Percentiles rank a stretch among this genome's conserved stretches.
Conservation (phyloP, 352 stramenopile genomes). For the Pythium biforme region DNA sequence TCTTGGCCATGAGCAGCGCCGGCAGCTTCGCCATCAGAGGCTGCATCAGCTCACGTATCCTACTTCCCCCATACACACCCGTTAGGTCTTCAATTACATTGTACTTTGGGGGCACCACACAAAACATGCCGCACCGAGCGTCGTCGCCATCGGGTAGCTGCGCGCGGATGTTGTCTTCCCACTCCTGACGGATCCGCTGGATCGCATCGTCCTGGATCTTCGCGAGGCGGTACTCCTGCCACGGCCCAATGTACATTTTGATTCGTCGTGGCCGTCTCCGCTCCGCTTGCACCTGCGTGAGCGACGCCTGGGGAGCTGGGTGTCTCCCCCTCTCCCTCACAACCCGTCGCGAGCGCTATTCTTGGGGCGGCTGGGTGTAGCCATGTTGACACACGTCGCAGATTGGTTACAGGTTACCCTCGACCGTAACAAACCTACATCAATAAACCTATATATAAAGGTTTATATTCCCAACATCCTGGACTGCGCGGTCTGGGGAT, state of each 20-base stretch:
- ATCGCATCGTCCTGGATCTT: constrained; percentile 83
- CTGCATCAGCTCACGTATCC: constrained; percentile 79
- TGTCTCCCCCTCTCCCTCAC: not conserved
- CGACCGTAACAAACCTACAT: not conserved
- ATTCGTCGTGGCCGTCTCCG: too few relatives aligned
- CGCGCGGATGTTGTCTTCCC: constrained; percentile 53
- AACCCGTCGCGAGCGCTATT: not conserved
- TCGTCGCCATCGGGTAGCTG: constrained; percentile 53
- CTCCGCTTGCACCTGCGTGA: too few relatives aligned
- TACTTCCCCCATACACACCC: constrained; percentile 3
- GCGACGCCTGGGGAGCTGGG: too few relatives aligned
- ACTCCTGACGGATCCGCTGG: constrained; percentile 63
- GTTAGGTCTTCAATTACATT: not conserved
- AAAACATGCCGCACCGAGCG: constrained; percentile 23
- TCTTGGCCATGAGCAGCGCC: constrained; percentile 57
- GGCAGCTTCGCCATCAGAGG: constrained; percentile 69
- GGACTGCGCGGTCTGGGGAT: too few relatives aligned
- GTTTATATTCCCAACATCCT: too few relatives aligned
- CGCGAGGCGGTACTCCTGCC: constrained; percentile 82
- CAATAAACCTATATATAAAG: not conserved
- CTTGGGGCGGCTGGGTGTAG: not conserved
- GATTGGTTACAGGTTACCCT: constrained; percentile 1
- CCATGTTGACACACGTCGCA: constrained; percentile 13
- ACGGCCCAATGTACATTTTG: constrained; percentile 84
- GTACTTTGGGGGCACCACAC: not conserved